Evolutionary conservation across 345 rosid genomes (phyloP).

Genomic region (Iberis pinnata): DNA sequence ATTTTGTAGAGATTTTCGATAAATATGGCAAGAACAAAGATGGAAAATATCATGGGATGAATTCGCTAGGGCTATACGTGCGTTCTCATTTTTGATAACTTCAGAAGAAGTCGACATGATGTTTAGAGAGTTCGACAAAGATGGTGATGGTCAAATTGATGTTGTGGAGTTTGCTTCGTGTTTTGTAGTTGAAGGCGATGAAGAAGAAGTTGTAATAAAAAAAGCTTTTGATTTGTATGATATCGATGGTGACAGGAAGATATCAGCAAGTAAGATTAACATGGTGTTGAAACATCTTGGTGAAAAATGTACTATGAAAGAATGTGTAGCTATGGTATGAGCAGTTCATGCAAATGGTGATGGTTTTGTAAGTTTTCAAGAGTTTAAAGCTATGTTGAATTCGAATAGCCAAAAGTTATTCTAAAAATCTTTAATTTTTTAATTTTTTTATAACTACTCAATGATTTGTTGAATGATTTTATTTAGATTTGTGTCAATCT

Average conservation of each 20-base stretch:
- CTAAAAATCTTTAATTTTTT: no score
- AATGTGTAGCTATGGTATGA: constrained; percentile 15
- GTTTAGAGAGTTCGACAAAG: constrained; percentile 16
- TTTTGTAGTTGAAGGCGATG: no score
- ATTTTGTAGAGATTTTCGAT: background rate
- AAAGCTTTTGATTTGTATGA: constrained; percentile 19
- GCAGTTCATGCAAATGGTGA: constrained; percentile 1
- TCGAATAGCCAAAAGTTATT: no score
- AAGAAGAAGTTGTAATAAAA: background rate
- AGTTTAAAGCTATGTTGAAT: constrained; percentile 12
- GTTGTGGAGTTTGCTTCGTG: background rate
- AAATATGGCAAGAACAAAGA: constrained; percentile 15
- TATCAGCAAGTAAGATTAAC: constrained; percentile 17
- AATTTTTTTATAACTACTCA: no score
- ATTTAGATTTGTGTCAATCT: background rate
- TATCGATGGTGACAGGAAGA: constrained; percentile 18
- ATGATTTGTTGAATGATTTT: background rate
- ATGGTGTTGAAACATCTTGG: constrained; percentile 12
- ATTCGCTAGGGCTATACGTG: constrained; percentile 10
- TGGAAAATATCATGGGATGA: constrained; percentile 26
- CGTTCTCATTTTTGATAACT: background rate
- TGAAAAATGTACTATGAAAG: background rate
- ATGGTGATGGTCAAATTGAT: constrained; percentile 15
- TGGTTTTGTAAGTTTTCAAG: constrained; percentile 17
- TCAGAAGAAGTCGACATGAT: constrained; percentile 13